phyloP scores from a whole-genome alignment of 2,329 filamentous ascomycete species.

The Fusarium dimerum region DNA sequence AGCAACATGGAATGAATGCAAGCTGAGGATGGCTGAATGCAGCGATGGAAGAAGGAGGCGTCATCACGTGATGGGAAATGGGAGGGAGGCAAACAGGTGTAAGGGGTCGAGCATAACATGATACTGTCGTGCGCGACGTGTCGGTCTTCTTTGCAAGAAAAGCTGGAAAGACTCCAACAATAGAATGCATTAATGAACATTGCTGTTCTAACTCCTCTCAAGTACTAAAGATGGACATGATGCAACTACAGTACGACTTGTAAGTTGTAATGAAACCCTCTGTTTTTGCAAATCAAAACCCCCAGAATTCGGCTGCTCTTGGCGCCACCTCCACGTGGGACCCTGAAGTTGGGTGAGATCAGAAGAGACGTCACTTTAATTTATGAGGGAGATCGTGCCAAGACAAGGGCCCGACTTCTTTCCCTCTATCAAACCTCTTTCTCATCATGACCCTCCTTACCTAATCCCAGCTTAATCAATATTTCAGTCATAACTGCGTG shows the following conservation, averaged over 20 bases:
- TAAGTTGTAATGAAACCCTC: not conserved
- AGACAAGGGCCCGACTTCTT: not conserved
- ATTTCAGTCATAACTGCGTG: too few species aligned
- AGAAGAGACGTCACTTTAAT: conserved; percentile 22
- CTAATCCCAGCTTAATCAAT: too few species aligned
- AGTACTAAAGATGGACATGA: too few species aligned
- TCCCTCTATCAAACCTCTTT: not conserved
- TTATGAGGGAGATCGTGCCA: conserved; percentile 8
- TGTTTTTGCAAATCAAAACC: not conserved
- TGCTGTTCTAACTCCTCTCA: too few species aligned
- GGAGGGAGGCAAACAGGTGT: conserved; percentile 1
- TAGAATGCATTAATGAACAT: too few species aligned
- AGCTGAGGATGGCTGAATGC: conserved; percentile 18
- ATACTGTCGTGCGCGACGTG: too few species aligned
- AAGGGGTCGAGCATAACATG: too few species aligned
- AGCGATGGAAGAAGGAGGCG: conserved; percentile 15
- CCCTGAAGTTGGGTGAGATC: conserved; percentile 19
- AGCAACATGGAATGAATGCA: conserved; percentile 11
- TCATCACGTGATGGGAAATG: conserved; percentile 17
- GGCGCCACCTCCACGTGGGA: conserved; percentile 24
- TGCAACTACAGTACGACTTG: too few species aligned
- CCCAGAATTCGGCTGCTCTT: conserved; percentile 7
- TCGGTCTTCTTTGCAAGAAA: too few species aligned
- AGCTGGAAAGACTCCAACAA: too few species aligned
- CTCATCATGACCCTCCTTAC: not conserved